These are phyloP conservation scores for Caloboletus inedulis DNA, from an alignment of 1,284 basidiomycete species.

Conservation along the genomic window DNA sequence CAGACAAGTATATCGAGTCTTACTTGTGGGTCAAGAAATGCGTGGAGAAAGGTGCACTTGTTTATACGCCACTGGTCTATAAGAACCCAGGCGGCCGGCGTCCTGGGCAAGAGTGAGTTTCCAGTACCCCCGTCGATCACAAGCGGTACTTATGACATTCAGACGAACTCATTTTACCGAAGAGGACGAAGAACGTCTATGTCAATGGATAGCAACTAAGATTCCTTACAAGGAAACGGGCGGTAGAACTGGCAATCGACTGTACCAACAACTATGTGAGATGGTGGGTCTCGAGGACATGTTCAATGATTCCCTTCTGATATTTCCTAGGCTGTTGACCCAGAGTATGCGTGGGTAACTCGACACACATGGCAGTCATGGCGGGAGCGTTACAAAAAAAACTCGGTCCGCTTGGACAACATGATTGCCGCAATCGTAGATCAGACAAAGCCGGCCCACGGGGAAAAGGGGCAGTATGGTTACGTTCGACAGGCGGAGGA, in stretches of 20 bases:
- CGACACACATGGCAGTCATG: constrained; percentile 87
- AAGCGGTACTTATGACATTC: constrained; percentile 1
- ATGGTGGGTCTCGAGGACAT: constrained; percentile 34
- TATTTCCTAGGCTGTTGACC: constrained; percentile 45
- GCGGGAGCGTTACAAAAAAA: constrained; percentile 83
- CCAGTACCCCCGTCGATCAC: not conserved
- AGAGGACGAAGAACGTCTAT: constrained; percentile 67
- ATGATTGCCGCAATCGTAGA: constrained; percentile 63
- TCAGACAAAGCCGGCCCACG: constrained; percentile 58
- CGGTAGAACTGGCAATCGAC: constrained; percentile 71
- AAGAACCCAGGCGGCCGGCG: constrained; percentile 78
- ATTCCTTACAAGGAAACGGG: constrained; percentile 77
- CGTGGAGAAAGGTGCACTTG: constrained; percentile 58
- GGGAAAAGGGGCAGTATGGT: constrained; percentile 74
- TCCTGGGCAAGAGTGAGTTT: constrained; percentile 71
- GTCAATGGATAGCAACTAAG: constrained; percentile 72
- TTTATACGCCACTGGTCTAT: constrained; percentile 70
- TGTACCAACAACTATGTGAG: constrained; percentile 65
- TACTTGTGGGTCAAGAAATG: constrained; percentile 79
- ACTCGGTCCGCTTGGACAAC: constrained; percentile 59
- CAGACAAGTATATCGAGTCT: constrained; percentile 71
- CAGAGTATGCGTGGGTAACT: constrained; percentile 71
- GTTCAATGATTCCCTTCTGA: constrained; percentile 6
- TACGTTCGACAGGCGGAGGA: constrained; percentile 70
- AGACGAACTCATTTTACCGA: constrained; percentile 74